phyloP scores from a whole-genome alignment of 192 early-diverging fungal genomes.

The Helicostylum pulchrum region DNA sequence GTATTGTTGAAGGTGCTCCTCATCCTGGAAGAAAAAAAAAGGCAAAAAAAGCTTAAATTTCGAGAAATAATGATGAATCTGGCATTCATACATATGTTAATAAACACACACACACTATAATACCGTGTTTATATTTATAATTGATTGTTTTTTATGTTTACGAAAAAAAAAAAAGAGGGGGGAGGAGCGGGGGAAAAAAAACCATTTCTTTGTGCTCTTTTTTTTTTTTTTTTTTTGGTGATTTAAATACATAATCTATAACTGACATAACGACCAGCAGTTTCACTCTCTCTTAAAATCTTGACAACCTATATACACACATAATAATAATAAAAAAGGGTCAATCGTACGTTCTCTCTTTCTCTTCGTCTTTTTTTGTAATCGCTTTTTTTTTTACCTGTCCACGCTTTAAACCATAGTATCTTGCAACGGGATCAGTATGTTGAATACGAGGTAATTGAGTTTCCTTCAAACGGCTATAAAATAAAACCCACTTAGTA shows the following conservation, averaged over 20 bases:
- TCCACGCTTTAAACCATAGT: constrained; percentile 88
- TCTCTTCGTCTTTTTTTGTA: neutral
- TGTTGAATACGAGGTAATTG: constrained; percentile 90
- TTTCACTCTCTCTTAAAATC: constrained; percentile 93
- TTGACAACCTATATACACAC: constrained; percentile 86
- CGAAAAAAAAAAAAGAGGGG: neutral
- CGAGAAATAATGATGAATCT: no score
- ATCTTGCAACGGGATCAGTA: constrained; percentile 91
- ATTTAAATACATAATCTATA: constrained; percentile 90
- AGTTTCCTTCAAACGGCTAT: constrained; percentile 87
- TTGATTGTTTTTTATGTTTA: neutral
- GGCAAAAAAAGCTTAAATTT: neutral
- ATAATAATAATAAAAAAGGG: neutral
- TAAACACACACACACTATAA: neutral
- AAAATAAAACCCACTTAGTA: neutral
- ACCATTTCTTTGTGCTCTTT: no score
- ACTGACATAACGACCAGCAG: constrained; percentile 95
- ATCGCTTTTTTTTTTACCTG: constrained; percentile 48
- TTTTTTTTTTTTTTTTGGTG: neutral
- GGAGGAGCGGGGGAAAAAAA: no score
- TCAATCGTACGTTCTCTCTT: neutral
- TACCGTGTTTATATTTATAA: neutral
- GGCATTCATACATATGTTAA: neutral
- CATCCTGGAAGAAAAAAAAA: constrained; percentile 35
- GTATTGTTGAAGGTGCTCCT: constrained; percentile 35